Evolutionary conservation across 345 rosid genomes (phyloP), one percentile per base, ranked within the genome.

Genomic region (Combretum micranthum): DNA sequence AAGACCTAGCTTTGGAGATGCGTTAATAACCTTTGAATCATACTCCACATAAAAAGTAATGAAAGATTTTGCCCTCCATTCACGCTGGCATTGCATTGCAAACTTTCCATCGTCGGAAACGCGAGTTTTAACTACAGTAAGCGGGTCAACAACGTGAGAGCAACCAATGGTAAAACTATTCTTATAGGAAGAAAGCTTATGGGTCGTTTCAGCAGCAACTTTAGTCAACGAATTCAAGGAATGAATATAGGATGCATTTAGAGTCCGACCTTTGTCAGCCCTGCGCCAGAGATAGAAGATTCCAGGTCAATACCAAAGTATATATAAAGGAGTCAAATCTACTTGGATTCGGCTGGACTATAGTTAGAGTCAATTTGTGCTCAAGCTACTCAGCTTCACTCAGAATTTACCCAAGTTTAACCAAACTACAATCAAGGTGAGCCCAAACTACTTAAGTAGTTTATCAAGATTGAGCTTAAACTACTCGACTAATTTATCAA

Each of bases 41-140:
- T 74, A 79, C 72, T 88, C 96, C 0, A 84, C 87, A 3, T 94
- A 88, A 43, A 88, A 44, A 0, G 85, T 88, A 20, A 83, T 42
- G n/a, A 77, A 73, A 2, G 96, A 88, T 57, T 80, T 85, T 0
- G 87, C 85, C 73, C 94, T 82, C 96, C 96, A 88, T 64, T 82
- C 90, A 25, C 67, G 80, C 67, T 88, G 90, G 56, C 69, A 76
- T 15, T 77, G 75, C 77, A 83, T 64, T 15, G 81, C 90, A 58
- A 70, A 76, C 75, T 72, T 86, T 37, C 94, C 94, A 15, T 48
- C 78, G 75, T 77, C 64, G 3, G 83, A 80, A 23, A 83, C 65
- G 42, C 90, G 74, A 0, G 90, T 61, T 68, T 85, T 85, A 37
- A 88, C 73, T 20, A 70, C 61, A 10, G 94, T 88, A 11, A 75